Conservation (phyloP, 176 grass and related monocot species). For the Dactylis glomerata region DNA sequence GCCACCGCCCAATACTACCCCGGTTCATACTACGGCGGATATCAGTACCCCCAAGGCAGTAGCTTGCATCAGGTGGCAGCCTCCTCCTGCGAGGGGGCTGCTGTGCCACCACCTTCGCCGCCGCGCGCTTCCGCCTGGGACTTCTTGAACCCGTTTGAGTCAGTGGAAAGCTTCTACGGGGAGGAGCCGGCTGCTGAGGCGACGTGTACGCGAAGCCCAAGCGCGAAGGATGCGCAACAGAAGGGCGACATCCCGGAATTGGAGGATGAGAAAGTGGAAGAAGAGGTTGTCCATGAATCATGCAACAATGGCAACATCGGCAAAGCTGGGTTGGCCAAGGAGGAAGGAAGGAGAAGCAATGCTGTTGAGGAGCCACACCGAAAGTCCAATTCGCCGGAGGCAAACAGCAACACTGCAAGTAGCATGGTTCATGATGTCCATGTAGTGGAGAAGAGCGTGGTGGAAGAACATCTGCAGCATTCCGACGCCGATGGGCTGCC, state of each 20-base stretch:
- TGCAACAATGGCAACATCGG: constrained; percentile 3
- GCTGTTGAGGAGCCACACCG: constrained; percentile 17
- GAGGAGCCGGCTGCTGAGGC: not conserved
- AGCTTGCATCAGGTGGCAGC: constrained; percentile 7
- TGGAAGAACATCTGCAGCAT: constrained; percentile 28
- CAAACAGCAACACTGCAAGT: not conserved
- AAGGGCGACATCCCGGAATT: constrained; percentile 50
- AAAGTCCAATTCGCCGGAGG: constrained; percentile 33
- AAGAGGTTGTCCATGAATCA: constrained; percentile 37
- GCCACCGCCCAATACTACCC: constrained; percentile 32
- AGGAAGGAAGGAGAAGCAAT: not conserved
- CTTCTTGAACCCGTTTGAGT: constrained; percentile 66
- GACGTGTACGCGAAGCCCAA: constrained; percentile 10
- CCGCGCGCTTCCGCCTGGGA: constrained; percentile 64
- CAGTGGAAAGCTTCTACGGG: constrained; percentile 46
- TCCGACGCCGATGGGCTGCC: not conserved
- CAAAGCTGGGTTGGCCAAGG: constrained; percentile 6
- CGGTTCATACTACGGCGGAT: constrained; percentile 10
- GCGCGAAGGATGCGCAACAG: constrained; percentile 36
- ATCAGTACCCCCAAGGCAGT: constrained; percentile 27
- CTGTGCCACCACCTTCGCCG: constrained; percentile 36
- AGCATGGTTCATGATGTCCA: constrained; percentile 34
- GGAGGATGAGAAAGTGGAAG: constrained; percentile 38
- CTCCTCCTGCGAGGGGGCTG: constrained; percentile 6
- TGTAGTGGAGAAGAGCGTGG: constrained; percentile 48